Base-by-base conservation (phyloP, 1,284 basidiomycete species). In the Schizopora paradoxa region DNA sequence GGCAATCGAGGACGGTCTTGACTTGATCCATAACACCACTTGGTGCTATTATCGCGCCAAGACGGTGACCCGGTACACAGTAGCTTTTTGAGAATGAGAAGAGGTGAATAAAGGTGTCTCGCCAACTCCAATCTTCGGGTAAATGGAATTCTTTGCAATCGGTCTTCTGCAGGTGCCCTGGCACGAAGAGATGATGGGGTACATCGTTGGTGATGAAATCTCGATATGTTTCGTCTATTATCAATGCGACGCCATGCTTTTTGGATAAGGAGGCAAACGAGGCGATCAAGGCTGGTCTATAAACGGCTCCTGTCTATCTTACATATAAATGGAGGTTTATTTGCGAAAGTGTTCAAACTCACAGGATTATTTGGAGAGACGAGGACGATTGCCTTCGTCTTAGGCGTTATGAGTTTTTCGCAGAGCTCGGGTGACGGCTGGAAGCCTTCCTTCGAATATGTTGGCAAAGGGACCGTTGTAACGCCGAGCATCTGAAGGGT, bases 181-280 rank as follows among this genome's bases (percentile, higher is more conserved):
- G 31, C 4, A 61, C 56, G 58, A 82, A 86, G 18, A 82, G 70
- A 31, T 58, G 54, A 60, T 84, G 86, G 0, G 83, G 78, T 5
- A 69, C 66, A 21, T 63, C 62, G 11, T 69, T 58, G 0, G 72
- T 64, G 35, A 91, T 70, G 57, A 94, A 92, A 58, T 94, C 90
- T 14, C 89, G 77, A 62, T 95, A 94, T 0, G 90, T 91, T 64
- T 91, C 87, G 61, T 92, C 89, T n/a, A 94, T 52, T 18, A 94
- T 76, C n/a, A 94, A 73, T 0, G 88, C 82, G 7, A 93, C 61
- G 3, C 72, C 66, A 25, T 72, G 63, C 43, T 74, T 64, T 22
- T 60, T 65, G 0, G 88, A 86, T 0, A 94, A 72, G 0, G 64
- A 57, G 2, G 77, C 76, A 58, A 92, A 91, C 4, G 75, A 65